Conservation (phyloP, 345 rosid species). For the Salix viminalis region DNA sequence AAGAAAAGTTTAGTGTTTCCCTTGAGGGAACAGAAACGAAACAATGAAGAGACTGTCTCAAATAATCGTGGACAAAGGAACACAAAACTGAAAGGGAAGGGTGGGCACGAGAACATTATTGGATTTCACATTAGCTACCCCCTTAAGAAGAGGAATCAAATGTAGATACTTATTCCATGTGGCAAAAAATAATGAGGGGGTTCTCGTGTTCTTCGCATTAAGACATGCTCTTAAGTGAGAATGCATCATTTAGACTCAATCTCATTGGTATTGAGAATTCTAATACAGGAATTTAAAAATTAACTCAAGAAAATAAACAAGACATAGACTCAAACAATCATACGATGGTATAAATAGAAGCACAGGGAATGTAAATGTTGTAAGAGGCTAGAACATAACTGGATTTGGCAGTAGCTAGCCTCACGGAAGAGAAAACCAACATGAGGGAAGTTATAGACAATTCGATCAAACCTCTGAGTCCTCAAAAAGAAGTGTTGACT, state of each 20-base stretch:
- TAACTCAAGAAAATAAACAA: neutral
- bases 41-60: neutral
- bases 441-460: constrained; percentile 41
- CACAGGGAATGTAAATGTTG: neutral
- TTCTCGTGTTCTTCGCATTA: neutral
- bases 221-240: neutral
- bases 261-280: neutral
- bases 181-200: neutral
- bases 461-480: constrained; percentile 33
- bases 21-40: neutral
- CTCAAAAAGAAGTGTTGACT: constrained; percentile 26
- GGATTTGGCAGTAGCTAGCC: constrained; percentile 31
- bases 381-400: constrained; percentile 13
- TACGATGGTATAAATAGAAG: neutral
- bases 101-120: neutral
- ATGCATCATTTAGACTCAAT: neutral
- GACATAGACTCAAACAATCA: neutral
- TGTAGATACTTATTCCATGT: neutral
- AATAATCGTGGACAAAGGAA: neutral
- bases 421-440: constrained; percentile 34
- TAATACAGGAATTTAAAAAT: neutral
- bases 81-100: neutral
- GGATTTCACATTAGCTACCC: neutral
- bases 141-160: neutral
- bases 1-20: neutral